Percentiles rank a stretch among this genome's conserved stretches.
Conservation (phyloP, 2,329 filamentous ascomycete genomes). For the Dothiorella sarmentorum region DNA sequence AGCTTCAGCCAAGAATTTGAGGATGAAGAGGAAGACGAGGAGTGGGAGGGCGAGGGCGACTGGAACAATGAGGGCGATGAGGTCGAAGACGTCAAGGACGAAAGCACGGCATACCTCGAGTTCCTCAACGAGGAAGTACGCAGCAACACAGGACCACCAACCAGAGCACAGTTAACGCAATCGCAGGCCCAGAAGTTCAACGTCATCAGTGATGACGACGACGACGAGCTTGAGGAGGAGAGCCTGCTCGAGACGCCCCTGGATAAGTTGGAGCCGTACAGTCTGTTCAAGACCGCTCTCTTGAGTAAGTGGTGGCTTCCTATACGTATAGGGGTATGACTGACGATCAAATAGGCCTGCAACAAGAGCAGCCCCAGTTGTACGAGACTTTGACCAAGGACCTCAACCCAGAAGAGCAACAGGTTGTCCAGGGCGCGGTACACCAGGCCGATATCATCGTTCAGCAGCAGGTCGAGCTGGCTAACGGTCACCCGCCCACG, state of each 20-base stretch:
- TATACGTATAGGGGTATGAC: constrained; percentile 9
- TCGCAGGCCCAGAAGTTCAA: constrained; percentile 78
- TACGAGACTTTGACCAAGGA: constrained; percentile 78
- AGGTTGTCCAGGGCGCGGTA: constrained; percentile 73
- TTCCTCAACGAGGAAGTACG: constrained; percentile 87
- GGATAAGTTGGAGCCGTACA: constrained; percentile 92
- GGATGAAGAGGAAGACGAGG: constrained; percentile 72
- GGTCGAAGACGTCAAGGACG: constrained; percentile 69
- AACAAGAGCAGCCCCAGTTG: constrained; percentile 86
- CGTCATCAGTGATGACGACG: constrained; percentile 69
- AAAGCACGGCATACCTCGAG: constrained; percentile 90
- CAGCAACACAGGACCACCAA: not conserved
- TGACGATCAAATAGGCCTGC: constrained; percentile 61
- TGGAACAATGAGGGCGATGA: constrained; percentile 65
- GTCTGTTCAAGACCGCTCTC: constrained; percentile 78
- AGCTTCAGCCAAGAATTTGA: constrained; percentile 69
- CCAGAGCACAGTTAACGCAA: constrained; percentile 20
- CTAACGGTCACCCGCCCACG: constrained; percentile 14
- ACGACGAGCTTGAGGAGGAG: constrained; percentile 90
- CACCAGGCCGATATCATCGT: constrained; percentile 63
- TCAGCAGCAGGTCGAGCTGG: constrained; percentile 30
- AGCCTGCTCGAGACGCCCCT: constrained; percentile 88
- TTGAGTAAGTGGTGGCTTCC: constrained; percentile 63
- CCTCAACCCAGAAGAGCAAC: constrained; percentile 75
- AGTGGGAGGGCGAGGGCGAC: constrained; percentile 74